Percentiles rank a stretch among this genome's conserved stretches.
phyloP scores from a whole-genome alignment of 805 yeast species.

The Sugiyamaella chiloensis region DNA sequence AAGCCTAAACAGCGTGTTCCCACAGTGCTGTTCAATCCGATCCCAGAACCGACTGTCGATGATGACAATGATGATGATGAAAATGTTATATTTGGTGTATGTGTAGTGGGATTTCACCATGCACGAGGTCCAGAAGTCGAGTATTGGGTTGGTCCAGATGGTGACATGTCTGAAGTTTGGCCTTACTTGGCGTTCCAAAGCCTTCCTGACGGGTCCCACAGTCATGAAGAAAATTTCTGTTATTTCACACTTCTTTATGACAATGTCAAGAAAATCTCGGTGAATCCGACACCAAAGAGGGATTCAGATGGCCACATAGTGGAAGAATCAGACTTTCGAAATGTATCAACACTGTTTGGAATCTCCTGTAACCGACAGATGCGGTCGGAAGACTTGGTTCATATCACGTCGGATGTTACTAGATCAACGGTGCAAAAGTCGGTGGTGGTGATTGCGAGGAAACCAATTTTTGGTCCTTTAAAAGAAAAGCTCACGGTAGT shows the following conservation, averaged over 20 bases:
- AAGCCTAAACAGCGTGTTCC: background rate
- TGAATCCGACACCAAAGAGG: constrained; percentile 40
- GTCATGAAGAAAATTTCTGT: constrained; percentile 89
- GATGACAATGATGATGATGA: constrained; percentile 11
- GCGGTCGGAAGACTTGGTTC: constrained; percentile 54
- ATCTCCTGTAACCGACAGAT: constrained; percentile 91
- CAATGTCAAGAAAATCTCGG: constrained; percentile 44
- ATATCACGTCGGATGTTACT: constrained; percentile 61
- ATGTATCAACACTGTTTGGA: constrained; percentile 78
- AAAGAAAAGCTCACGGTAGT: constrained; percentile 88
- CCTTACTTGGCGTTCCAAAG: constrained; percentile 91
- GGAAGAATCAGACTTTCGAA: constrained; percentile 38
- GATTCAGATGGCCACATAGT: constrained; percentile 40
- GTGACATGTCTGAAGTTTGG: constrained; percentile 54
- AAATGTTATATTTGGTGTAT: constrained; percentile 67
- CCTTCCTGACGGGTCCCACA: constrained; percentile 92
- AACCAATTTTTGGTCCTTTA: constrained; percentile 81
- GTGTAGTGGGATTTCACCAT: constrained; percentile 92
- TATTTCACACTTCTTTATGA: constrained; percentile 82
- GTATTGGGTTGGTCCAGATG: constrained; percentile 66
- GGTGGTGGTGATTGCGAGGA: constrained; percentile 77
- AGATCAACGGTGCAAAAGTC: constrained; percentile 90
- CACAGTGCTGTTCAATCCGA: constrained; percentile 12
- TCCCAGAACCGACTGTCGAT: constrained; percentile 2
- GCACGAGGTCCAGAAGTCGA: constrained; percentile 92